Evolutionary conservation across 345 rosid genomes (phyloP), one percentile per base, ranked within the genome.

Genomic region (Ceriops zippeliana): DNA sequence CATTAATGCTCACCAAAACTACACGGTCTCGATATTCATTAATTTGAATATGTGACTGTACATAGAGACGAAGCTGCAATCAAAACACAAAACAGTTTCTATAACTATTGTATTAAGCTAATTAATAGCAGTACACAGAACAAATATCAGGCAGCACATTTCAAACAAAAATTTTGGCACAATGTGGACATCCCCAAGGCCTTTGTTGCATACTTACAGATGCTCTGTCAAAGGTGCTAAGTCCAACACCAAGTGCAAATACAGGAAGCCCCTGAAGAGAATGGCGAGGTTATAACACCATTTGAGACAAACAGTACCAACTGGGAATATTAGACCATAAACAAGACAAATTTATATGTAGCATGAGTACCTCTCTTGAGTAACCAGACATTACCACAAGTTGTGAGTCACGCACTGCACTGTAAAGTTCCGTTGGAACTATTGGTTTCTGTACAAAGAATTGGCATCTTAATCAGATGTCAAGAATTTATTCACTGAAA

Each of bases 361-460:
- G 54, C 71, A 67, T 35, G 34, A 64, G 72, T 71, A 95, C 99
- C 93, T 95, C 96, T 87, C 79, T 87, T 37, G 97, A 86, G 85
- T 85, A 91, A 51, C 99, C 99, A 6, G 99, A 85, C 91, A 95
- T 74, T 76, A 97, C 99, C 67, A 91, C 83, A 59, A 90, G 96
- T 52, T 91, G 96, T 54, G 97, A 89, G 80, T 95, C 96, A 20
- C 97, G 88, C 32, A 95, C 82, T 35, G 80, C 80, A 76, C 86
- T 83, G 73, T 91, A 91, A 54, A 89, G 68, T 63, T 88, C 87
- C 11, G 78, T 56, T 69, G 97, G 97, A 65, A 88, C 73, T 42
- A 95, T 91, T 42, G 99, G 96, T 84, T 87, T 95, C 99, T 95
- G 88, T 31, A 16, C 20, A 73, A 69, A 61, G 35, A 75, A 57